Conservation (phyloP, 352 stramenopile species). For the Globisporangium viniferum region DNA sequence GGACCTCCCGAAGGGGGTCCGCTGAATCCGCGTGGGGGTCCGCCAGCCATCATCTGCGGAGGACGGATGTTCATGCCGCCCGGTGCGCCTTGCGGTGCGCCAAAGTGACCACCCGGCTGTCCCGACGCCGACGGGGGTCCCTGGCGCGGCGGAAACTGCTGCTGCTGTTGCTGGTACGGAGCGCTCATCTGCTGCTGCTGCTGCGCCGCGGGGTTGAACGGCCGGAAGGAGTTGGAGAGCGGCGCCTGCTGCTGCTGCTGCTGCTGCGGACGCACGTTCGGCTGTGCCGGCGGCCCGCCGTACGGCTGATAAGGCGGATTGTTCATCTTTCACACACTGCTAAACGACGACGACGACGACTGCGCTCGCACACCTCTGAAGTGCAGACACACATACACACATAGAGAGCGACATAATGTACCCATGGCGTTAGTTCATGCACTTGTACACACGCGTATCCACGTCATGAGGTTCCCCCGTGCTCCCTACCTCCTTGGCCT, state of each 20-base stretch:
- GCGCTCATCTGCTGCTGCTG: constrained; percentile 33
- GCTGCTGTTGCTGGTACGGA: constrained; percentile 22
- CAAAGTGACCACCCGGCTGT: constrained; percentile 24
- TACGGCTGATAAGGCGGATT: constrained; percentile 53
- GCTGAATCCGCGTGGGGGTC: constrained; percentile 13
- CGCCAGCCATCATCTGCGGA: constrained; percentile 14
- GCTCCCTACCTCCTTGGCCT: constrained; percentile 9
- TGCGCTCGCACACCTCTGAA: background rate
- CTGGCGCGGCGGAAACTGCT: constrained; percentile 22
- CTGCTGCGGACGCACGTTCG: constrained; percentile 24
- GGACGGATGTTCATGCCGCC: constrained; percentile 26
- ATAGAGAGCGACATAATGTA: background rate
- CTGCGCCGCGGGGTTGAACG: constrained; percentile 51
- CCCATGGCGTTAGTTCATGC: background rate
- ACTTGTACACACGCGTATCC: background rate
- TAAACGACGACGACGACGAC: constrained; percentile 3
- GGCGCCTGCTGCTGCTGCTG: constrained; percentile 24
- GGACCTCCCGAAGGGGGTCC: constrained; percentile 25
- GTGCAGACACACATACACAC: background rate
- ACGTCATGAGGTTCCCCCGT: background rate
- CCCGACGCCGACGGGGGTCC: constrained; percentile 14
- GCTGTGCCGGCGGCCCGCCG: constrained; percentile 33
- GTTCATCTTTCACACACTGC: constrained; percentile 16
- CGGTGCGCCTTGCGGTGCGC: constrained; percentile 27
- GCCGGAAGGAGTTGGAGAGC: constrained; percentile 41